phyloP scores from a whole-genome alignment of 352 stramenopile genomes.

The Pythium dissimile region DNA sequence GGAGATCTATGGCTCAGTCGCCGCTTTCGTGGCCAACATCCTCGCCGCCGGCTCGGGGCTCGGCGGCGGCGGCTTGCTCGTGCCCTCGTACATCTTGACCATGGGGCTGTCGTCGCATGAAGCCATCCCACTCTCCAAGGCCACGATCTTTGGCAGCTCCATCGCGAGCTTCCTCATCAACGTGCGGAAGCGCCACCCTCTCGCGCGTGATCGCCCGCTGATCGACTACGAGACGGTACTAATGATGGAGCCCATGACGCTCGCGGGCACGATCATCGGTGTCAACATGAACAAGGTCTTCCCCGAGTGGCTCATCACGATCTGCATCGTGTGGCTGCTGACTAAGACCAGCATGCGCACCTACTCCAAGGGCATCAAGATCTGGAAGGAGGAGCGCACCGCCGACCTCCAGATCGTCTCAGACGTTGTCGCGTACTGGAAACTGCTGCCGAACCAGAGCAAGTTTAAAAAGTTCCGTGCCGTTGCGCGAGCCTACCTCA shows the following conservation, averaged over 20 bases:
- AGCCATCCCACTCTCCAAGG: slow-evolving; percentile 77
- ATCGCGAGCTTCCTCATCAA: slow-evolving; percentile 80
- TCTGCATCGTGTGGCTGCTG: slow-evolving; percentile 75
- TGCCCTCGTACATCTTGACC: slow-evolving; percentile 76
- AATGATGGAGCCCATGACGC: slow-evolving; percentile 85
- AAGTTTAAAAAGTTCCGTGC: slow-evolving; percentile 71
- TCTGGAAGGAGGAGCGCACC: slow-evolving; percentile 60
- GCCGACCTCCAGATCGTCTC: slow-evolving; percentile 42
- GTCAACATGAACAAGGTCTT: slow-evolving; percentile 83
- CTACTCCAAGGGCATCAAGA: slow-evolving; percentile 59
- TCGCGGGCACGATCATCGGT: slow-evolving; percentile 81
- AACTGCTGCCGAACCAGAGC: slow-evolving; percentile 53
- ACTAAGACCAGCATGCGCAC: slow-evolving; percentile 67
- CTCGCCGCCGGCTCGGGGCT: slow-evolving; percentile 63
- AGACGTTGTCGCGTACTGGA: slow-evolving; percentile 66
- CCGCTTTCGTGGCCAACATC: slow-evolving; percentile 58
- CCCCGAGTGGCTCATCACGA: slow-evolving; percentile 79
- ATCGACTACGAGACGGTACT: slow-evolving; percentile 86
- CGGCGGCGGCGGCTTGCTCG: slow-evolving; percentile 69
- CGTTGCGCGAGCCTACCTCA: slow-evolving; percentile 63
- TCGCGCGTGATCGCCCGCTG: slow-evolving; percentile 52
- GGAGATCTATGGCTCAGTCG: slow-evolving; percentile 61
- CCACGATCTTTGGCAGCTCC: slow-evolving; percentile 78
- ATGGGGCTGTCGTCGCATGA: slow-evolving; percentile 75
- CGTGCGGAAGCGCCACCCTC: slow-evolving; percentile 53